Evolutionary conservation across 805 yeast genomes (phyloP), one percentile per base, ranked within the genome.

Genomic region (Brettanomyces anomalus): DNA sequence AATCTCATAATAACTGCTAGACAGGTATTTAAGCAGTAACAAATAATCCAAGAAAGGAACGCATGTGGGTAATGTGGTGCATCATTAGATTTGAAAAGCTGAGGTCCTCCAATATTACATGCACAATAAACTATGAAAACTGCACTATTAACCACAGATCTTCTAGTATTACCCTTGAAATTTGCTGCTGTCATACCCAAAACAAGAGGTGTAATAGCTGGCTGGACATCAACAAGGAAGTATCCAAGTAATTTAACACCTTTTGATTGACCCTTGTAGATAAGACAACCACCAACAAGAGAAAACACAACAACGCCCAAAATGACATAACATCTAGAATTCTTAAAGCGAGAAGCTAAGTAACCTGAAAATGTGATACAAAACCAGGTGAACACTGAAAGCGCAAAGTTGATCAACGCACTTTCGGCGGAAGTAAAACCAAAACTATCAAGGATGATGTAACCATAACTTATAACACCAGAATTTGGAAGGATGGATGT

Each of bases 81-180:
- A 42, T 79, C 76, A 10, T 62, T 53, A 1, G 70, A 60, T 46
- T 67, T 68, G 65, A 82, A 83, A 16, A 84, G 68, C 56, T 80
- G 86, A 4, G 89, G 86, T 4, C 88, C 88, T 40, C 77, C 74
- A 39, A 82, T 64, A 55, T 79, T 77, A 15, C 85, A 83, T 28
- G 76, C 72, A 31, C 84, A 74, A 55, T 79, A 82, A 4, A 76
- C 79, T 42, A 81, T 66, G 61, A 80, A 67, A 36, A 71, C 70
- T 21, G 75, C 58, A 13, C 79, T 78, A 42, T 74, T 73, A n/a
- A 77, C 72, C 11, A 73, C 66, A 47, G 76, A 65, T 52, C 81
- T 76, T 58, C 83, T 83, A 11, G 87, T 80, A 48, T 74, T 74
- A 4, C 90, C 90, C 5, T 85, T 75, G 20, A 78, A 70, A 55